Evolutionary conservation across 441 rosid species (phyloP), one percentile per base, ranked within the genome.

Genomic region (Viola pubescens): DNA sequence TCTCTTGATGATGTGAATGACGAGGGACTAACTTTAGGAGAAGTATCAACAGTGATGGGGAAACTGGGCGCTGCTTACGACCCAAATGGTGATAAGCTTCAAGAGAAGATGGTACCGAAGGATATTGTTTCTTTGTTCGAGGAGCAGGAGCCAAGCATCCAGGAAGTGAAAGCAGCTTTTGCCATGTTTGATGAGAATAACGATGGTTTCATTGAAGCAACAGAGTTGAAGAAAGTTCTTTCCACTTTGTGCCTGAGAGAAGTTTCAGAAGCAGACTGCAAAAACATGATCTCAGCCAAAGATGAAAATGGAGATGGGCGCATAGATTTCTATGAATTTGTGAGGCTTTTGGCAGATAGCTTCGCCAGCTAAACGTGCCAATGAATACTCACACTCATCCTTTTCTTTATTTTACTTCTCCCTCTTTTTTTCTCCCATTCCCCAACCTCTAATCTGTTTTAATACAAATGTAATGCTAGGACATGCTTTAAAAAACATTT

Each of bases 181-280:
- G 55, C 46, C 12, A 49, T 82, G 43, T 86, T 86, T 48, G 96
- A 88, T 64, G 78, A 65, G 60, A 86, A 86, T 54, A 64, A 69
- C 34, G 90, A 88, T 58, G 86, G 91, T 12, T 82, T 78, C 68
- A 81, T 86, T 37, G 89, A 82, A 53, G 78, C 81, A n/a, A 55
- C 52, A 41, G 94, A 88, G 70, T 64, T 88, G 53, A 67, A 74
- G 68, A 73, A 64, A 63, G 75, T 81, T 11, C 62, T 87, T 13
- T 38, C 14, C 41, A 48, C 56, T 47, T 70, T 87, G 46, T 77
- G 77, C 54, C 75, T 64, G 10, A 46, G 53, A 37, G 76, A 75
- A 44, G 73, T 62, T 48, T 60, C 81, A 50, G 75, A 67, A 42
- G 75, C 48, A 37, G 80, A 80, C 4, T 88, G 91, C 67, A 63